Evolutionary conservation across 2,329 filamentous ascomycete species (phyloP), one percentile per base, ranked within the genome.

Genomic region (Colletotrichum destructivum): DNA sequence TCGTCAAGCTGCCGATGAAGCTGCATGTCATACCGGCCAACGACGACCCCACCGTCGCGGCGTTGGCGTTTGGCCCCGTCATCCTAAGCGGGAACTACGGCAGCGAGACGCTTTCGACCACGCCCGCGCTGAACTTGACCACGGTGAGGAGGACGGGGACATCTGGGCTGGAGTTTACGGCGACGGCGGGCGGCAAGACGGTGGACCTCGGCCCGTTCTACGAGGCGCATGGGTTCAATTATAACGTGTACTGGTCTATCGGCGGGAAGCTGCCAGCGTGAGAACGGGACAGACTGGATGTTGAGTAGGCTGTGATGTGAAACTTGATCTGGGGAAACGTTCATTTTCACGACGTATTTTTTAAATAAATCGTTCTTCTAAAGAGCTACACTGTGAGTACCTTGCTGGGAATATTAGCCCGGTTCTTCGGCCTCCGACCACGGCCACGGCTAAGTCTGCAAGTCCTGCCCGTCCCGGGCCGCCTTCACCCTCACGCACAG

Each of bases 51-150:
- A 76, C 61, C 4, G 68, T 87, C 2, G 85, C 82, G 2, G 85
- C 86, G 0, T 56, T 88, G 13, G 84, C 85, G 0, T 88, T 82
- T 63, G 87, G 86, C 0, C 87, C 85, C 0, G 81, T 82, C 0
- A 76, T 88, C 5, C 74, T 88, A 18, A 78, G 81, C 1, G 86
- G 83, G 0, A 84, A 87, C 67, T 87, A 88, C 64, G 84, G 85
- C 0, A 76, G 76, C 18, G 61, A 57, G 2, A 62, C 73, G 0
- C 52, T 83, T 6, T 63, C 61, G 7, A 59, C 70, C 2, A 74
- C 77, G 3, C 83, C 83, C 0, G 75, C 69, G 0, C 74, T 84
- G 12, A 74, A 77, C 16, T 47, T 84, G 21, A 73, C 66, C 0
- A 79, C 76, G 4, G 69, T 83, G 1, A 75, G 75, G 69, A 75